These are phyloP conservation scores for Coemansia sp. DNA, from an alignment of 192 early-diverging fungal genomes.

Conservation along the genomic window DNA sequence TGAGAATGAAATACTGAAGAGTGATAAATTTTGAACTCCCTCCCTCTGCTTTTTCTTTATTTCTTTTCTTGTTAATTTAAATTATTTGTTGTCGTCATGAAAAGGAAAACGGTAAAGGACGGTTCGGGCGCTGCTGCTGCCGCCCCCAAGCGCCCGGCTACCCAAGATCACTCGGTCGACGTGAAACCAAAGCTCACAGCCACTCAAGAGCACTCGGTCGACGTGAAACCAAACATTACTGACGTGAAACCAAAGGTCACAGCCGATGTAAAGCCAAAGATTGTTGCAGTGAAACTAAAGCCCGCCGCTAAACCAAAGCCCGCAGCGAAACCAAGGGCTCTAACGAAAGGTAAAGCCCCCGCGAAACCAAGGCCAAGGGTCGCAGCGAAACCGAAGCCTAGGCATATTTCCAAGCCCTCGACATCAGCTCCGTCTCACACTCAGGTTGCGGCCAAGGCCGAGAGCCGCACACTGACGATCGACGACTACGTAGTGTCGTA, in stretches of 20 bases:
- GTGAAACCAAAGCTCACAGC: no score
- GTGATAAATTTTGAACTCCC: background rate
- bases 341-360: background rate
- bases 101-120: background rate
- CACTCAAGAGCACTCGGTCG: no score
- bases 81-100: background rate
- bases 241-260: no score
- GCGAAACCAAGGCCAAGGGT: background rate
- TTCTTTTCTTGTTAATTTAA: constrained; percentile 4
- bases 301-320: background rate
- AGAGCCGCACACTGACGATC: constrained; percentile 18
- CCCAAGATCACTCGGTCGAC: background rate
- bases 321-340: background rate
- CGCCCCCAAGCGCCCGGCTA: background rate
- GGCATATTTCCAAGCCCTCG: background rate
- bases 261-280: no score
- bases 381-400: background rate
- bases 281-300: no score
- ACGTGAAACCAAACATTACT: no score
- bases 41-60: background rate
- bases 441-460: background rate
- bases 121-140: background rate
- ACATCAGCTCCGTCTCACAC: background rate
- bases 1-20: background rate
- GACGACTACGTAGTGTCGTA: constrained; percentile 43